Evolutionary conservation across 768 basidiomycete genomes (phyloP), one percentile per base, ranked within the genome.

Genomic region (Trametes cinnabarina): DNA sequence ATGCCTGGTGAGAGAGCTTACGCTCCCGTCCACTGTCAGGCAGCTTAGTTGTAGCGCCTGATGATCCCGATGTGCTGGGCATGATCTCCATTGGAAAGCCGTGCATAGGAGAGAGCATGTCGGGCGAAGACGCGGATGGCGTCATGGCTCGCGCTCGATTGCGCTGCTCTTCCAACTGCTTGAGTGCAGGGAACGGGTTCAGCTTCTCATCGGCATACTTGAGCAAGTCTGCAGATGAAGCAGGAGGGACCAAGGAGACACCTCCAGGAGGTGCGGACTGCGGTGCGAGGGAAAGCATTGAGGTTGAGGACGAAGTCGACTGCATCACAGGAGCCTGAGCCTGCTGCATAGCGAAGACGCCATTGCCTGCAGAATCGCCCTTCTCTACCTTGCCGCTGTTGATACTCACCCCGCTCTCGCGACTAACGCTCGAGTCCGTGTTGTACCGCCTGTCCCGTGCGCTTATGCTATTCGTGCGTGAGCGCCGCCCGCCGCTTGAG

Each of bases 101-200:
- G 47, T 77, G 75, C 37, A 76, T 74, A 20, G 79, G 71, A 2
- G 77, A 69, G 46, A 75, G 70, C 40, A 81, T 73, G 47, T 82
- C 80, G 12, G 81, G 79, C 15, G 78, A 79, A 10, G 82, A 80
- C 8, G 77, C 73, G 3, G 79, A 80, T 70, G 70, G 73, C 49
- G 69, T 78, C 44, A 83, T 71, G 6, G 80, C 81, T 51, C 80
- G 80, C 52, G 79, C 77, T 32, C 84, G 82, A 63, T 77, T 84
- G 50, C 85, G 79, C 65, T 89, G 83, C 67, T 90, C 86, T 69
- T 90, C 90, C 35, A 94, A 76, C 64, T 83, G 82, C 66, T 86
- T 81, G 71, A 94, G 87, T 35, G 92, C 92, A 23, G 92, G 92
- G 80, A 96, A 94, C 1, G 94, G 92, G 72, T 88, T 90, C 34